Percentiles rank a stretch among this genome's conserved stretches.
Evolutionary conservation across 345 rosid genomes (phyloP).

Genomic region (Eucalyptus shirleyi): DNA sequence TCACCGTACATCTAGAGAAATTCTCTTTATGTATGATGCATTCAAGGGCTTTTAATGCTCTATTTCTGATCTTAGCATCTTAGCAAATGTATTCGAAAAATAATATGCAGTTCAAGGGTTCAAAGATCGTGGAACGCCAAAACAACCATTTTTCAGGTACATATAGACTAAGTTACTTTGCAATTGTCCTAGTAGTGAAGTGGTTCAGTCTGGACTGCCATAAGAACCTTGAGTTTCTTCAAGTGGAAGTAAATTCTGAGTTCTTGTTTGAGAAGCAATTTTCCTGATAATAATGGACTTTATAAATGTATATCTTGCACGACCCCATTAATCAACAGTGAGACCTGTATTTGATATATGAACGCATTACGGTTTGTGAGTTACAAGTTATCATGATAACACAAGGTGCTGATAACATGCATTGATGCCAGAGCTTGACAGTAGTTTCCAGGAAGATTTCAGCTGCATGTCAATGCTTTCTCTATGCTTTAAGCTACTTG

Average conservation of each 20-base stretch:
- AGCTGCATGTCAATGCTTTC: not conserved
- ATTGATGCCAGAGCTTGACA: not conserved
- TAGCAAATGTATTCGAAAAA: not conserved
- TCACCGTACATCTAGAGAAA: not conserved
- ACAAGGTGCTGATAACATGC: not conserved
- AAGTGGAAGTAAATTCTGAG: not conserved
- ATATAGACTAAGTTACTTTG: not conserved
- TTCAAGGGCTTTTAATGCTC: not conserved
- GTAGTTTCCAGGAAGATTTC: not conserved
- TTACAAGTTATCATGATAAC: not conserved
- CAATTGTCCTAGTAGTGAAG: not conserved
- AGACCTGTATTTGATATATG: not conserved
- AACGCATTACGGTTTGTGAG: not conserved
- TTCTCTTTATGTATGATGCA: not conserved
- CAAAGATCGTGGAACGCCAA: slow-evolving; percentile 56
- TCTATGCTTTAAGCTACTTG: not conserved
- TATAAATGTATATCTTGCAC: not conserved
- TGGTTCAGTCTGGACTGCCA: not conserved
- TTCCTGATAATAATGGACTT: not conserved
- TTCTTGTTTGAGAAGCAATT: not conserved
- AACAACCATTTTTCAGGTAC: slow-evolving; percentile 64
- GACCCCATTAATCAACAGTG: not conserved
- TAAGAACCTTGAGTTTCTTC: not conserved
- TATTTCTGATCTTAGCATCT: not conserved
- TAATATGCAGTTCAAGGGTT: slow-evolving; percentile 56